Evolutionary conservation across 2,329 filamentous ascomycete species (phyloP).

Genomic region (Chrysoporthe puriensis): DNA sequence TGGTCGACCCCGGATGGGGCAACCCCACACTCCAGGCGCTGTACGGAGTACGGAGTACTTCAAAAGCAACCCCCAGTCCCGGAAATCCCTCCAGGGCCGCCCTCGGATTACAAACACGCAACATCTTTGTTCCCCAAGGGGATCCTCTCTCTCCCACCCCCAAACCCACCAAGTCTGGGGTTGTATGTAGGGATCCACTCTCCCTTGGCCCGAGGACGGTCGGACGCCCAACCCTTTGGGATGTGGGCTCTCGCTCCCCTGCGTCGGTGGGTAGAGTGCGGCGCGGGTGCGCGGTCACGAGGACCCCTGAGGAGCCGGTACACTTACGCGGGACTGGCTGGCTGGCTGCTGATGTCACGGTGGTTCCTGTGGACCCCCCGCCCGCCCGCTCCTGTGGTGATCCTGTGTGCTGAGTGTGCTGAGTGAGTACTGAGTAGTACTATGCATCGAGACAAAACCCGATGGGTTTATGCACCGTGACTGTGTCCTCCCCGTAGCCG

Average conservation of each 20-base stretch:
- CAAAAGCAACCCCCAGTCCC: not conserved
- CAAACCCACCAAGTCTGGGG: not conserved
- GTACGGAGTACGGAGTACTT: not conserved
- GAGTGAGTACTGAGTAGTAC: too few relatives aligned
- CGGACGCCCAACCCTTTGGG: not conserved
- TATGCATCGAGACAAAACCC: too few relatives aligned
- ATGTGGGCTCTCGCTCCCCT: not conserved
- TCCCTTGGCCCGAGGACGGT: slow-evolving; percentile 20
- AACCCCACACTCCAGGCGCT: slow-evolving; percentile 3
- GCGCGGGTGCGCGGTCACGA: too few relatives aligned
- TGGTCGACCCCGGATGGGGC: slow-evolving; percentile 4
- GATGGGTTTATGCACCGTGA: too few relatives aligned
- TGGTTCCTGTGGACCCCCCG: too few relatives aligned
- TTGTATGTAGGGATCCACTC: not conserved
- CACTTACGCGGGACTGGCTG: too few relatives aligned
- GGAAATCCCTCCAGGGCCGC: not conserved
- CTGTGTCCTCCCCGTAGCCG: too few relatives aligned
- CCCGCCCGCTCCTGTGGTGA: too few relatives aligned
- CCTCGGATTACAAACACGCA: slow-evolving; percentile 8
- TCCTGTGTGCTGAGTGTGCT: too few relatives aligned
- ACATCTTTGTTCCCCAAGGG: slow-evolving; percentile 10
- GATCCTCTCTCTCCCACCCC: too few relatives aligned
- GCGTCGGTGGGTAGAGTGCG: not conserved
- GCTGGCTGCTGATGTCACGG: too few relatives aligned
- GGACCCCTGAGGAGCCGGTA: too few relatives aligned